Conservation (phyloP, 176 grass and related monocot genomes). For the Hordeum marinum region DNA sequence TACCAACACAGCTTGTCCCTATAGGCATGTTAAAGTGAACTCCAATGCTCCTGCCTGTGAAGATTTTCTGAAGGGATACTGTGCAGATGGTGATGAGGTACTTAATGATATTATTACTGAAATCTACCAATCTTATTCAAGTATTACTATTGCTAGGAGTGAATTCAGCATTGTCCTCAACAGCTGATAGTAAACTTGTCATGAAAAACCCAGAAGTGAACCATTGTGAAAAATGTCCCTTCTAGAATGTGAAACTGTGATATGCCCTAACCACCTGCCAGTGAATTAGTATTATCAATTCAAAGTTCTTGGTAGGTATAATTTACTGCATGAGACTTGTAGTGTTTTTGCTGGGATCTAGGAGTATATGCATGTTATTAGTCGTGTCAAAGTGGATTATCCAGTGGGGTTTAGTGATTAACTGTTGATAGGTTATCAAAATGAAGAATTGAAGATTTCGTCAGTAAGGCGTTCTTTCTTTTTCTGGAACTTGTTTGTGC, state of each 20-base stretch:
- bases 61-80: conserved; percentile 84
- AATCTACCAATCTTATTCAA: conserved; percentile 3
- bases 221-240: background rate
- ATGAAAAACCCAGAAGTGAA: background rate
- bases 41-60: conserved; percentile 77
- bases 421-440: background rate
- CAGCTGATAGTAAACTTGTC: background rate
- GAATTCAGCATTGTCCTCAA: background rate
- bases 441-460: background rate
- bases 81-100: conserved; percentile 96
- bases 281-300: background rate
- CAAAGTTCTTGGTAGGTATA: background rate
- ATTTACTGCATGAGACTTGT: background rate
- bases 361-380: background rate
- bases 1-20: conserved; percentile 78
- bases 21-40: conserved; percentile 97
- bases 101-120: conserved; percentile 12
- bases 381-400: background rate
- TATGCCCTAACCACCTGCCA: background rate
- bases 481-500: background rate
- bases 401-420: background rate
- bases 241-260: background rate
- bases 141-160: background rate
- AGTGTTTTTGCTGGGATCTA: background rate
- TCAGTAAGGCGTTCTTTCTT: background rate